Percentiles rank a stretch among this genome's conserved stretches.
Evolutionary conservation across 768 basidiomycete species (phyloP).

Genomic region (Podaxis carcinomalis): DNA sequence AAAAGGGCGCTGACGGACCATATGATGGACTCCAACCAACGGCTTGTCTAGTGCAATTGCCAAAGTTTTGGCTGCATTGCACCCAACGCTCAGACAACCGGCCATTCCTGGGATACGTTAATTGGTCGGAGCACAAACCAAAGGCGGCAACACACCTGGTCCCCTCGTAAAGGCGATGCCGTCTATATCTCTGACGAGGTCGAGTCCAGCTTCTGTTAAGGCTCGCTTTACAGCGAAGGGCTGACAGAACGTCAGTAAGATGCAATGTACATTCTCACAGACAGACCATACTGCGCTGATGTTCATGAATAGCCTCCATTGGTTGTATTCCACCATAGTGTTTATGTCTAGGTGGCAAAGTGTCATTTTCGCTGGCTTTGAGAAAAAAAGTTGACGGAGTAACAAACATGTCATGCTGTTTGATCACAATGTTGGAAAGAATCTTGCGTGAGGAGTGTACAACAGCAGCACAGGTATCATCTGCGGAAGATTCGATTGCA

Average conservation of each 20-base stretch:
- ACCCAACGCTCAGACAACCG: slow-evolving; percentile 75
- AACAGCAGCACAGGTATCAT: slow-evolving; percentile 91
- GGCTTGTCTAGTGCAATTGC: slow-evolving; percentile 78
- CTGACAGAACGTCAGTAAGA: slow-evolving; percentile 30
- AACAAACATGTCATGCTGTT: slow-evolving; percentile 65
- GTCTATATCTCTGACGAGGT: slow-evolving; percentile 58
- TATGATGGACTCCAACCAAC: slow-evolving; percentile 89
- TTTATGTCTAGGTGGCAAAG: slow-evolving; percentile 41
- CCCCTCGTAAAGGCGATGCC: slow-evolving; percentile 92
- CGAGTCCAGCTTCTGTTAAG: slow-evolving; percentile 58
- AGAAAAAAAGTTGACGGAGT: background rate
- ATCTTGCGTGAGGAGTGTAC: slow-evolving; percentile 67
- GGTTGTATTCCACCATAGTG: slow-evolving; percentile 74
- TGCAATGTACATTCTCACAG: background rate
- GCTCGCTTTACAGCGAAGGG: slow-evolving; percentile 70
- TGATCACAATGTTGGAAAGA: slow-evolving; percentile 82
- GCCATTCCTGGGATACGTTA: slow-evolving; percentile 51
- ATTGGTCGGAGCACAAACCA: slow-evolving; percentile 4
- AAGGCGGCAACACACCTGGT: slow-evolving; percentile 46
- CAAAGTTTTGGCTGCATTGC: slow-evolving; percentile 80
- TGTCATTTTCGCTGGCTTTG: background rate
- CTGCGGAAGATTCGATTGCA: slow-evolving; percentile 84
- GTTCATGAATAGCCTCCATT: slow-evolving; percentile 68
- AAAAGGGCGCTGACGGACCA: slow-evolving; percentile 49
- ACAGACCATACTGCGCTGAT: slow-evolving; percentile 73